A percentile compares a stretch with the other conserved stretches of the same genome.
These are phyloP conservation scores for Xanthoconium purpureum DNA, from an alignment of 768 basidiomycete species.

Conservation along the genomic window DNA sequence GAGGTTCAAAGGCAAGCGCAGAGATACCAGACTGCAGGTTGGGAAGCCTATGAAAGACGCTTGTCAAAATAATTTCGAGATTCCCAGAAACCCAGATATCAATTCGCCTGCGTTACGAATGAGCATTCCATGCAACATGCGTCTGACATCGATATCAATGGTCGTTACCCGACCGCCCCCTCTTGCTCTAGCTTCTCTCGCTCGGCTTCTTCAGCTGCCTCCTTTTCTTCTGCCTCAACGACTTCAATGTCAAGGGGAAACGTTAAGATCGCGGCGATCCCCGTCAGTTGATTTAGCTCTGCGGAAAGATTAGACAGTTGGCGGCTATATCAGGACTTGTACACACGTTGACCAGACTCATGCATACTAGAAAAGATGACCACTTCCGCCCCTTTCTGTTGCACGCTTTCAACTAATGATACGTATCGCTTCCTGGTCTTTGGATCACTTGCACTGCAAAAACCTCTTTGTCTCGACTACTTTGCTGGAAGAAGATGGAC, in stretches of 20 bases:
- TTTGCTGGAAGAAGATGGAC: neutral
- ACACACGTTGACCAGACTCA: slow-evolving; percentile 94
- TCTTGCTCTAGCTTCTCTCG: slow-evolving; percentile 12
- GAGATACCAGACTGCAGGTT: slow-evolving; percentile 81
- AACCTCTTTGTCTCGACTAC: neutral
- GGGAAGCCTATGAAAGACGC: slow-evolving; percentile 83
- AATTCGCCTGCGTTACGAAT: neutral
- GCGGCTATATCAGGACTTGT: neutral
- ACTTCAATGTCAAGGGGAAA: slow-evolving; percentile 95
- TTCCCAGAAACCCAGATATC: neutral
- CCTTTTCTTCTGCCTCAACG: slow-evolving; percentile 88
- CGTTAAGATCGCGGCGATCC: slow-evolving; percentile 92
- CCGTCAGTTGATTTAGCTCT: slow-evolving; percentile 97
- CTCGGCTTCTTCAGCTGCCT: slow-evolving; percentile 52
- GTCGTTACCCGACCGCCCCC: slow-evolving; percentile 4
- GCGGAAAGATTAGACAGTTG: slow-evolving; percentile 7
- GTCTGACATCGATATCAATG: neutral
- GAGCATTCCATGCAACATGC: neutral
- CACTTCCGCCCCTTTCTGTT: slow-evolving; percentile 86
- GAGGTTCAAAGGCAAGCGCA: slow-evolving; percentile 65
- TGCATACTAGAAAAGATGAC: slow-evolving; percentile 99
- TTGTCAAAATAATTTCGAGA: slow-evolving; percentile 13
- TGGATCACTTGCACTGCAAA: slow-evolving; percentile 73
- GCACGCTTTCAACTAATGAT: slow-evolving; percentile 81
- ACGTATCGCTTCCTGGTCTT: slow-evolving; percentile 80